phyloP scores from a whole-genome alignment of 1,284 basidiomycete species.

The Ceratobasidium sp. region DNA sequence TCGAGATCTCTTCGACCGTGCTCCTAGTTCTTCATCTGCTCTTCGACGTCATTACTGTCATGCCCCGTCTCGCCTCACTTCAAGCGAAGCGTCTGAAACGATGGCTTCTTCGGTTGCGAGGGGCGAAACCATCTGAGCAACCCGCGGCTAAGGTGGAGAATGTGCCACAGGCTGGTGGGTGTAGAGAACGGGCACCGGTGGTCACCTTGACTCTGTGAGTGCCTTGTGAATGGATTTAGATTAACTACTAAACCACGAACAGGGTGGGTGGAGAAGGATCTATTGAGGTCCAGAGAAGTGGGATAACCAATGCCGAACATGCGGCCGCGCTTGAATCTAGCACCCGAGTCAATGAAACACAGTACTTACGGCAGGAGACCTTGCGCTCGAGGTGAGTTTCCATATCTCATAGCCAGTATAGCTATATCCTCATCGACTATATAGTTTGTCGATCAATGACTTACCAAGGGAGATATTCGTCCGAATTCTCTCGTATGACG shows the following conservation, averaged over 20 bases:
- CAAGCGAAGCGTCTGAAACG: slow-evolving; percentile 40
- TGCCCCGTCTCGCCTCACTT: slow-evolving; percentile 41
- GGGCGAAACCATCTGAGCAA: slow-evolving; percentile 8
- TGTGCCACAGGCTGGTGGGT: not conserved
- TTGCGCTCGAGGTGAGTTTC: not conserved
- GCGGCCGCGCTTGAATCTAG: not conserved
- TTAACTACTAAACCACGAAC: not conserved
- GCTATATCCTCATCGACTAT: not conserved
- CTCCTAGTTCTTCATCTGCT: slow-evolving; percentile 4
- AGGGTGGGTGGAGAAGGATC: not conserved
- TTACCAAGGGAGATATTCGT: slow-evolving; percentile 34
- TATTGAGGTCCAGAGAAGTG: not conserved
- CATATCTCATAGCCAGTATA: too few species aligned
- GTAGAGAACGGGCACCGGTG: not conserved
- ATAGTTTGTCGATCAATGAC: slow-evolving; percentile 38
- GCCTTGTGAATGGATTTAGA: not conserved
- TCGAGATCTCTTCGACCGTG: not conserved
- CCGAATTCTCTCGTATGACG: slow-evolving; percentile 36
- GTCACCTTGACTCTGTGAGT: not conserved
- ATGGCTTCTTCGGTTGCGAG: slow-evolving; percentile 39
- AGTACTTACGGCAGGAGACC: not conserved
- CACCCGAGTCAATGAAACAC: too few species aligned
- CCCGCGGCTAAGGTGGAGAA: not conserved
- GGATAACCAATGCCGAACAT: not conserved
- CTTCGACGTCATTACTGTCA: too few species aligned